Evolutionary conservation across 805 yeast genomes (phyloP).

Genomic region (Cyberlindnera suaveolens): DNA sequence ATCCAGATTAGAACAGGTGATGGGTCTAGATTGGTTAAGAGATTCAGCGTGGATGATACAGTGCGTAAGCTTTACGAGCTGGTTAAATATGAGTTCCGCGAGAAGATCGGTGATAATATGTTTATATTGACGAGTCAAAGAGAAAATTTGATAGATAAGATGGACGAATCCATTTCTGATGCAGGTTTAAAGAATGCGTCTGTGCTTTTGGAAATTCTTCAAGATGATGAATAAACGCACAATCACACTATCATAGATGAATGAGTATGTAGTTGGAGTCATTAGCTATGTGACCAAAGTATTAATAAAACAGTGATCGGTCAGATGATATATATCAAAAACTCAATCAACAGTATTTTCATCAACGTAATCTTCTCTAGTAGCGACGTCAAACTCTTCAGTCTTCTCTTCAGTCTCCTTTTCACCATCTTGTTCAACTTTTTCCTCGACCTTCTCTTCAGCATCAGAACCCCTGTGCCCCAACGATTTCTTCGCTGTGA

Average conservation of each 20-base stretch:
- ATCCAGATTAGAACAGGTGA: constrained; percentile 85
- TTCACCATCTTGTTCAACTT: background rate
- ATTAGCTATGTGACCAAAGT: too few relatives aligned
- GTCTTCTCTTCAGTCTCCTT: constrained; percentile 5
- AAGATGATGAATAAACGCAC: constrained; percentile 3
- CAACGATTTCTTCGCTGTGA: constrained; percentile 29
- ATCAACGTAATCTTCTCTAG: background rate
- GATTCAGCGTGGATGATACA: constrained; percentile 53
- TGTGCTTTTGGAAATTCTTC: constrained; percentile 19
- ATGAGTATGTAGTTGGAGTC: too few relatives aligned
- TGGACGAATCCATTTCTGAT: constrained; percentile 56
- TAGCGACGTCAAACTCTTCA: constrained; percentile 9
- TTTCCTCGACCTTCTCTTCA: constrained; percentile 1
- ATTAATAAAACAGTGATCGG: background rate
- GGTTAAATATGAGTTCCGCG: constrained; percentile 50
- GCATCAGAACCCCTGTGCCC: constrained; percentile 10
- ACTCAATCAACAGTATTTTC: background rate
- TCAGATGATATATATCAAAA: background rate
- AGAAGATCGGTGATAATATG: constrained; percentile 32
- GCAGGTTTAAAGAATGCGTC: constrained; percentile 84
- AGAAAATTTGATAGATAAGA: constrained; percentile 45
- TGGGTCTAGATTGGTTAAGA: constrained; percentile 75
- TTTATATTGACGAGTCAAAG: constrained; percentile 41
- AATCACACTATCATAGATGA: too few relatives aligned
- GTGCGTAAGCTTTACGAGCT: constrained; percentile 58